phyloP scores from a whole-genome alignment of 768 basidiomycete species.

The Leccinum rimulosum region DNA sequence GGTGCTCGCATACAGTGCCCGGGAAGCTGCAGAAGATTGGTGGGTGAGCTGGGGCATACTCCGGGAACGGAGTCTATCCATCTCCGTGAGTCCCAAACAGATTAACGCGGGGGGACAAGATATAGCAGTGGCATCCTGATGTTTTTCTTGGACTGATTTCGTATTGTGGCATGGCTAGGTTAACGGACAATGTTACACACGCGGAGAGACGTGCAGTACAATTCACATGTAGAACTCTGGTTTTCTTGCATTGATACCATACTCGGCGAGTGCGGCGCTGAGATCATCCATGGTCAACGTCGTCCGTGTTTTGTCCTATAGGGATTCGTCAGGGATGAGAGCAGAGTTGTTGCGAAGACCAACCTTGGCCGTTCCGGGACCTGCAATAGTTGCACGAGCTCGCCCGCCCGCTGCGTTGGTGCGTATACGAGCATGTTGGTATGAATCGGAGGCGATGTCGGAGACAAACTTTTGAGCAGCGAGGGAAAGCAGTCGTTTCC shows the following conservation, averaged over 20 bases:
- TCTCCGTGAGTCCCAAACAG: not conserved
- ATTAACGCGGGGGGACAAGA: not conserved
- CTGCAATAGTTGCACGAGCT: conserved; percentile 51
- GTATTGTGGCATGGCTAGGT: not conserved
- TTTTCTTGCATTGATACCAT: conserved; percentile 91
- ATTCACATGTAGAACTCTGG: conserved; percentile 86
- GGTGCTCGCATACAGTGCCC: conserved; percentile 48
- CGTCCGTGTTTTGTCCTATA: conserved; percentile 86
- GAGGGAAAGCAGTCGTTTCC: conserved; percentile 90
- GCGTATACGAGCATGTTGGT: conserved; percentile 95
- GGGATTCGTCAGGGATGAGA: not conserved
- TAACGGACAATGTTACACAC: not conserved
- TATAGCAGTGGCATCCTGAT: not conserved
- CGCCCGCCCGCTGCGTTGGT: conserved; percentile 81
- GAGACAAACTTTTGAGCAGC: conserved; percentile 98
- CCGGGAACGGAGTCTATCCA: conserved; percentile 32
- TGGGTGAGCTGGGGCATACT: conserved; percentile 55
- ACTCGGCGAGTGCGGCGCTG: conserved; percentile 88
- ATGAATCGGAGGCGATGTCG: conserved; percentile 95
- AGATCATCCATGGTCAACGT: conserved; percentile 98
- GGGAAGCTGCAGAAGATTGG: conserved; percentile 57
- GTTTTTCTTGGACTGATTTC: not conserved
- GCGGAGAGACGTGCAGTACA: conserved; percentile 4
- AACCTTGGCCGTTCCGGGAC: conserved; percentile 65
- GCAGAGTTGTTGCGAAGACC: conserved; percentile 17